Conservation (phyloP, 2,329 filamentous ascomycete genomes). For the Alternaria alternata region DNA sequence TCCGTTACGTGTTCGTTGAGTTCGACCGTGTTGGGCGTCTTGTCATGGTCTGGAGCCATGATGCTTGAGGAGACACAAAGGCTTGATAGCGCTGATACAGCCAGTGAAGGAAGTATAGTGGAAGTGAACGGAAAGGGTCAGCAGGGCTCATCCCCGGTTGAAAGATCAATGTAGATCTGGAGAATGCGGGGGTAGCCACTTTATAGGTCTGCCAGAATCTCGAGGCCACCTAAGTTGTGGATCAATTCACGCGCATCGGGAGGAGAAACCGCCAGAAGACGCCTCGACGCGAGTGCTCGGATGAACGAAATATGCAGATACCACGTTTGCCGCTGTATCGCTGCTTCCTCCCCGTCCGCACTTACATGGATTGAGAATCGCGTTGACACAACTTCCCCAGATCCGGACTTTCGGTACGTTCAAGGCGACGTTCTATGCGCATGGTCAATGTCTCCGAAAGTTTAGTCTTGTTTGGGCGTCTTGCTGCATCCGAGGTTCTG, state of each 20-base stretch:
- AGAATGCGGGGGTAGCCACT: neutral
- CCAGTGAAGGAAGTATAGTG: neutral
- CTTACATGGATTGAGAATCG: neutral
- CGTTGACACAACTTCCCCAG: neutral
- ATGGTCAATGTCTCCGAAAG: neutral
- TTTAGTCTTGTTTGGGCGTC: neutral
- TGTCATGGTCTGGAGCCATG: neutral
- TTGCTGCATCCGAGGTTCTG: neutral
- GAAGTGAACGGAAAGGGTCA: neutral
- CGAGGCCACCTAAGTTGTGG: neutral
- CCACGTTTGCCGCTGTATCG: neutral
- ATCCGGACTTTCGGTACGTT: neutral
- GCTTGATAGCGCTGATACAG: neutral
- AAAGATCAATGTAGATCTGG: neutral
- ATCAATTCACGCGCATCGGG: neutral
- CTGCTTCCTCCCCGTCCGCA: neutral
- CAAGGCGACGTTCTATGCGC: neutral
- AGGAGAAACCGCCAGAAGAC: neutral
- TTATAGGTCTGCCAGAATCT: neutral
- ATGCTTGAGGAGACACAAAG: neutral
- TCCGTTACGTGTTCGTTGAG: slow-evolving; percentile 22
- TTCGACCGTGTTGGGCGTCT: slow-evolving; percentile 14
- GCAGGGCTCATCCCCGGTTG: neutral
- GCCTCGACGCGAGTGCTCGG: neutral
- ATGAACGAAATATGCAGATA: neutral